Conservation (phyloP, 148 eudicot genomes). For the Bassia scoparia region DNA sequence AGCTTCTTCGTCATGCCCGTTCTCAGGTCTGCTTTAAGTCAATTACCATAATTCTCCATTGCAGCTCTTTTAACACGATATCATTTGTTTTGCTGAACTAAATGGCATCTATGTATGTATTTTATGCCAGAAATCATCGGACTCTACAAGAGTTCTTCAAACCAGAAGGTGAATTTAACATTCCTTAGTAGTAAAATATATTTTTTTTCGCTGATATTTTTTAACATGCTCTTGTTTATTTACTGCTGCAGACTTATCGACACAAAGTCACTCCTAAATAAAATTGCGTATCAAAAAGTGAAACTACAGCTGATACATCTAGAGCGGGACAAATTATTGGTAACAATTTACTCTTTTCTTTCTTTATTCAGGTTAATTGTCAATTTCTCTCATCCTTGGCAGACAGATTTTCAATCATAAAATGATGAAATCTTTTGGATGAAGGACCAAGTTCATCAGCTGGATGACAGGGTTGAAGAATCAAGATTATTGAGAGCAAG, state of each 20-base stretch:
- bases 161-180: constrained; percentile 47
- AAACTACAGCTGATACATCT: constrained; percentile 49
- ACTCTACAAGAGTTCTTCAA: constrained; percentile 26
- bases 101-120: neutral
- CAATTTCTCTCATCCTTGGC: constrained; percentile 5
- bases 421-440: constrained; percentile 10
- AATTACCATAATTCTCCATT: neutral
- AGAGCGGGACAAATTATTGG: constrained; percentile 57
- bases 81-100: neutral
- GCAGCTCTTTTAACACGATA: neutral
- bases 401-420: neutral
- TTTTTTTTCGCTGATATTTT: constrained; percentile 8
- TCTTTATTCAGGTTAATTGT: constrained; percentile 13
- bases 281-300: constrained; percentile 50
- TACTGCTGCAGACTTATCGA: constrained; percentile 49
- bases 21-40: constrained; percentile 53
- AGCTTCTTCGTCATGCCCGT: constrained; percentile 34
- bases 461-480: constrained; percentile 58
- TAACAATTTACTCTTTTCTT: constrained; percentile 28
- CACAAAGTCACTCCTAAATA: constrained; percentile 47
- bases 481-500: constrained; percentile 41
- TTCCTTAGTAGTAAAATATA: neutral
- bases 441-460: constrained; percentile 51
- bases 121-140: constrained; percentile 41
- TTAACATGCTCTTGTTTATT: constrained; percentile 19